Percentiles rank a stretch among this genome's conserved stretches.
These are phyloP conservation scores for Corinectria fuckeliana DNA, from an alignment of 2,329 filamentous ascomycete genomes.

Conservation along the genomic window DNA sequence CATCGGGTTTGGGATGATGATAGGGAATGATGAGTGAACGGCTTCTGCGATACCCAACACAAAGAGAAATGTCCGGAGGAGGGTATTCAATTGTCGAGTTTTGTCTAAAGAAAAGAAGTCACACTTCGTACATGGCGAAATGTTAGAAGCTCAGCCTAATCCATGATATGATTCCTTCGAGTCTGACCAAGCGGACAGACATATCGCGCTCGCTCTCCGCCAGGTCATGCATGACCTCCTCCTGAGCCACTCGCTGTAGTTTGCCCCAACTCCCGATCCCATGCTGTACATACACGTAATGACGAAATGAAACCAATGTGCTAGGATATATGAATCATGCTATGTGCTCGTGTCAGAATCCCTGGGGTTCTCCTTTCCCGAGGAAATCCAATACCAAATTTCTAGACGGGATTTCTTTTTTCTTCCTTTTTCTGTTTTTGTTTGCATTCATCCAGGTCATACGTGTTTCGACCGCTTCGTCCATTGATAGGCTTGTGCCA, in stretches of 20 bases:
- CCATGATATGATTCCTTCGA: not conserved
- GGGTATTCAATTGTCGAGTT: conserved; percentile 15
- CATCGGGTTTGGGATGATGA: not conserved
- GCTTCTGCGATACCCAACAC: conserved; percentile 16
- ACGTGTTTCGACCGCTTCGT: not conserved
- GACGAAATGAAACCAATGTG: conserved; percentile 10
- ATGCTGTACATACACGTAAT: conserved; percentile 29
- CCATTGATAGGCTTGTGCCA: not conserved
- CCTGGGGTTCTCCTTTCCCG: not conserved
- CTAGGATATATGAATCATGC: conserved; percentile 21
- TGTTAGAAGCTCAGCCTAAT: not conserved
- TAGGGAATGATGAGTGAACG: not conserved
- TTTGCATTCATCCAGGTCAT: not conserved
- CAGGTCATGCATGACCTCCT: not conserved
- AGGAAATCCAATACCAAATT: not conserved
- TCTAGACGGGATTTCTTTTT: not conserved
- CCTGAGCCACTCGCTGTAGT: conserved; percentile 10
- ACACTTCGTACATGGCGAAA: conserved; percentile 1
- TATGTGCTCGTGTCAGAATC: not conserved
- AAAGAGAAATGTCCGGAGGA: conserved; percentile 5
- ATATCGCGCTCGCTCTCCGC: conserved; percentile 12
- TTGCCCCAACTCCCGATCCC: conserved; percentile 34
- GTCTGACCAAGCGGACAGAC: conserved; percentile 10
- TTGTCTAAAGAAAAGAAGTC: conserved; percentile 6
- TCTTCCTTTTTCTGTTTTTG: not conserved